Conservation (phyloP, 306 rosid species). For the Acacia melanoxylon region DNA sequence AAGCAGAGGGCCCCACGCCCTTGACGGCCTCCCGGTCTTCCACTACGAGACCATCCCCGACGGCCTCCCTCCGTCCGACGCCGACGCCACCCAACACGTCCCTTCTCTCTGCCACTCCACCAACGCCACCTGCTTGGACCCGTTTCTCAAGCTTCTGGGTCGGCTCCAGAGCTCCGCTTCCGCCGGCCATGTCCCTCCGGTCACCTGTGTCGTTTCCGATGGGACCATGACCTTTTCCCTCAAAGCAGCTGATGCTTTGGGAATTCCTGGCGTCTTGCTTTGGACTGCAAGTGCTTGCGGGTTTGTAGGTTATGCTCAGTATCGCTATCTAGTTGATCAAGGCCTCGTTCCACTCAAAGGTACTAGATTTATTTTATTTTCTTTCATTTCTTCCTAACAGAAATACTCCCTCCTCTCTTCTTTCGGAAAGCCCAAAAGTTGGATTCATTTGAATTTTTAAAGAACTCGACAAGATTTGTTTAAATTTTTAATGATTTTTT, state of each 20-base stretch:
- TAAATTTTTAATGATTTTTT: too few relatives aligned
- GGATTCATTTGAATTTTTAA: too few relatives aligned
- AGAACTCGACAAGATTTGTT: too few relatives aligned
- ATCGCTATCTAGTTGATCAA: background rate
- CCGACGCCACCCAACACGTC: slow-evolving; percentile 17
- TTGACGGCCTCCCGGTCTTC: slow-evolving; percentile 9
- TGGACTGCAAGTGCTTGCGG: slow-evolving; percentile 35
- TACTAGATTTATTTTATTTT: background rate
- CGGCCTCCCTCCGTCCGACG: slow-evolving; percentile 20
- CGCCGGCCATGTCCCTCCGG: background rate
- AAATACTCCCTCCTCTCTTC: too few relatives aligned
- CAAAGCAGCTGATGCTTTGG: slow-evolving; percentile 13
- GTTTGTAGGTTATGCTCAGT: slow-evolving; percentile 17
- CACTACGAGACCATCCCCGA: slow-evolving; percentile 25
- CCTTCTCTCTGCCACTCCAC: slow-evolving; percentile 15
- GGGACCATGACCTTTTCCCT: slow-evolving; percentile 24
- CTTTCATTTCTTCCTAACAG: too few relatives aligned
- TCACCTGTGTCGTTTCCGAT: slow-evolving; percentile 19
- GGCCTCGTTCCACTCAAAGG: slow-evolving; percentile 35
- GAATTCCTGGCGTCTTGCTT: background rate
- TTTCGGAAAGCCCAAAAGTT: too few relatives aligned
- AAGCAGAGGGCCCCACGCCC: slow-evolving; percentile 9
- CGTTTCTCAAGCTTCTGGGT: background rate
- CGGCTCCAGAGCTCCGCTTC: slow-evolving; percentile 3
- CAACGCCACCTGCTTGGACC: background rate